phyloP scores from a whole-genome alignment of 306 rosid genomes.

The Dalbergia cochinchinensis region DNA sequence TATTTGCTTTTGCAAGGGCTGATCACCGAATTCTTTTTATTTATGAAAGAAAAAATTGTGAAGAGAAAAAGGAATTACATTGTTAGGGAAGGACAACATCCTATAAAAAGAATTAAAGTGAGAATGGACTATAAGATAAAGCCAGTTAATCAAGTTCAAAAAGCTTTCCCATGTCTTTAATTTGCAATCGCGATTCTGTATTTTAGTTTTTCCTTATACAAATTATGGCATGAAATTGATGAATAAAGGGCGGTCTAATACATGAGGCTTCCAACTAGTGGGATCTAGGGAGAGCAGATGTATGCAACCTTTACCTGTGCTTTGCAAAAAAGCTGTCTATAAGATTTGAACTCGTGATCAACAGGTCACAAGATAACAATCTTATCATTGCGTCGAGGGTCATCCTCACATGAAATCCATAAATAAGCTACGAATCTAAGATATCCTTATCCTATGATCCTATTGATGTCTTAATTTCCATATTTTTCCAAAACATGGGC shows the following conservation, averaged over 20 bases:
- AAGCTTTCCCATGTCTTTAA: not conserved
- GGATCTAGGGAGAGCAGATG: no score
- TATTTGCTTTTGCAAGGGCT: slow-evolving; percentile 14
- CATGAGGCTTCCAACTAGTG: no score
- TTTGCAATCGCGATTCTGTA: slow-evolving; percentile 1
- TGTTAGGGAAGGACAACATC: not conserved
- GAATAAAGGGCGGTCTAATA: not conserved
- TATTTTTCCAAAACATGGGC: not conserved
- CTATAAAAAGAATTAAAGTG: not conserved
- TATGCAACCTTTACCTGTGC: no score
- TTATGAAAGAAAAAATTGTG: not conserved
- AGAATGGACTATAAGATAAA: slow-evolving; percentile 4
- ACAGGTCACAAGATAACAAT: no score
- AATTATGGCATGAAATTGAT: slow-evolving; percentile 1
- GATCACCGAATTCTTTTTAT: not conserved
- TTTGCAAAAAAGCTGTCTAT: no score
- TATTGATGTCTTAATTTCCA: not conserved
- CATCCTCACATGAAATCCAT: not conserved
- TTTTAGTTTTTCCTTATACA: not conserved
- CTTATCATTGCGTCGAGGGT: no score
- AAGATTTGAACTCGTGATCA: no score
- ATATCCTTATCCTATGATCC: not conserved
- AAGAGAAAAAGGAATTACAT: not conserved
- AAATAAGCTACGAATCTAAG: not conserved
- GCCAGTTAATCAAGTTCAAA: not conserved